Base-by-base conservation (phyloP, 768 basidiomycete species). In the Amanita exitialis region DNA sequence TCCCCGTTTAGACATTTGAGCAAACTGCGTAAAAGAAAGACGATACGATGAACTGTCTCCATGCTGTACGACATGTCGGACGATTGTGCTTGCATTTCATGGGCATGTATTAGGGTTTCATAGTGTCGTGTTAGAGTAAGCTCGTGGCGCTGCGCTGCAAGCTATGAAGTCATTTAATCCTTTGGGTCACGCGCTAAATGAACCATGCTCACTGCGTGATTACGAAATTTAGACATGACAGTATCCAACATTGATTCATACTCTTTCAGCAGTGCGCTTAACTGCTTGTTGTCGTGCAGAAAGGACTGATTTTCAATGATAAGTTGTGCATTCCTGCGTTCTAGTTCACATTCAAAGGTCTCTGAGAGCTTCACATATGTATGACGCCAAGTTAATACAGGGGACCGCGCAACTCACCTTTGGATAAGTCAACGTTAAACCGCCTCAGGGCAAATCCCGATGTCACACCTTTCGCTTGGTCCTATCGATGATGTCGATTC, bases 141-240 rank as follows among this genome's bases (percentile, higher is more conserved):
- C 59, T 96, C 90, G 61, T 97, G 91, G 55, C 86, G 85, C 61
- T 93, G 89, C 0, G 92, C 87, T n/a, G 93, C 90, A 55, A 86
- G 69, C 93, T 97, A 35, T 45, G 44, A 42, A 32, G 25, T 49
- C 53, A 45, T 53, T 30, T 44, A 45, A 47, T 50, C 54, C 30
- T n/a, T 28, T 53, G 48, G 41, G n/a, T 47, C 52, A 47, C 15
- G 10, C 41, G 30, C 21, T 12, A 25, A 13, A 47, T 5, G 42
- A 30, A 53, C 43, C 43, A 16, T 16, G 75, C 90, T 60, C 59
- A 95, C 93, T 10, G 90, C 83, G 61, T 97, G 86, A 53, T 83
- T 85, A 53, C 94, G 78, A 64, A 98, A 97, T 68, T 97, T 97
- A 47, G 82, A 70, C 96, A 99, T 98, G 62, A 98, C 89, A 25